These are phyloP conservation scores for Xylaria venustula DNA, from an alignment of 495 filamentous ascomycete species.

Conservation along the genomic window DNA sequence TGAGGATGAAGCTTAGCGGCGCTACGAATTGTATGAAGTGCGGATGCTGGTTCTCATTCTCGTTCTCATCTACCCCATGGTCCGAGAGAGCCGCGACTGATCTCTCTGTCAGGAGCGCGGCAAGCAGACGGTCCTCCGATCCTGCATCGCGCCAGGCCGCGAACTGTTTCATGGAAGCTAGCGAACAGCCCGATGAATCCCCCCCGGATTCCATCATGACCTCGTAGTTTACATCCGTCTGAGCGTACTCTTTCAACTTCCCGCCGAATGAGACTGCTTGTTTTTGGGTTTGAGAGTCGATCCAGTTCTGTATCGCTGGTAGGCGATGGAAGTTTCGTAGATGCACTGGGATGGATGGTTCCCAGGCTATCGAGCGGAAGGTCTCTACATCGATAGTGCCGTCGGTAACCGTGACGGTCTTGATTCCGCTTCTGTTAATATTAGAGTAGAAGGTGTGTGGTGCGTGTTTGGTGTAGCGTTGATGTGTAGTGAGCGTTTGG, in stretches of 20 bases:
- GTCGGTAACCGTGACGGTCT: neutral
- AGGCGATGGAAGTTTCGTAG: slow-evolving; percentile 2
- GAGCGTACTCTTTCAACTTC: neutral
- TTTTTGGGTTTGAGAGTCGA: neutral
- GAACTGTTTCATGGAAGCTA: neutral
- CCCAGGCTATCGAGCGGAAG: slow-evolving; percentile 12
- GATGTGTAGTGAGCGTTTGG: neutral
- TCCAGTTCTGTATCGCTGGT: slow-evolving; percentile 9
- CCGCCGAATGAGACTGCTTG: neutral
- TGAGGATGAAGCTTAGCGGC: slow-evolving; percentile 35
- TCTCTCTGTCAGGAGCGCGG: too few relatives aligned
- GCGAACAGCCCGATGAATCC: neutral
- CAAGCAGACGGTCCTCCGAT: neutral
- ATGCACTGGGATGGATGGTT: slow-evolving; percentile 1
- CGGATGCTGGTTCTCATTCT: neutral
- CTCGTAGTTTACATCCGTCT: neutral
- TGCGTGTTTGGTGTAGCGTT: neutral
- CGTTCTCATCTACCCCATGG: too few relatives aligned
- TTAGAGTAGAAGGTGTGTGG: neutral
- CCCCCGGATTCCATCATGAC: neutral
- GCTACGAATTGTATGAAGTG: slow-evolving; percentile 37
- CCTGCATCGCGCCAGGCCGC: neutral
- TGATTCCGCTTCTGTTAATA: neutral
- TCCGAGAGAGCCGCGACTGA: too few relatives aligned
- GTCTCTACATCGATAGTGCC: slow-evolving; percentile 1